phyloP scores from a whole-genome alignment of 148 eudicot genomes.

The Silene conica region DNA sequence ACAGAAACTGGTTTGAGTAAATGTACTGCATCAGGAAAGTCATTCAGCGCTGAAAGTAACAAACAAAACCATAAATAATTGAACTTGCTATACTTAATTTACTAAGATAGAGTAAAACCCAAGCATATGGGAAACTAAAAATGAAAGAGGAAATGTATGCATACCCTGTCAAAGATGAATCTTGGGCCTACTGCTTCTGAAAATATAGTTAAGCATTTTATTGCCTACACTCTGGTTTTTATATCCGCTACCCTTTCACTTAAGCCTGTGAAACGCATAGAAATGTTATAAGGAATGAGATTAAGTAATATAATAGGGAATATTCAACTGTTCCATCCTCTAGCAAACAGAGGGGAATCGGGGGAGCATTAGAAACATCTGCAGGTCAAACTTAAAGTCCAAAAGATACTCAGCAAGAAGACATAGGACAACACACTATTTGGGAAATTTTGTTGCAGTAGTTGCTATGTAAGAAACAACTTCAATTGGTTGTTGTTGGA shows the following conservation, averaged over 20 bases:
- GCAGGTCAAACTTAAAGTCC: neutral
- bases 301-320: neutral
- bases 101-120: neutral
- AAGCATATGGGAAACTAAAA: neutral
- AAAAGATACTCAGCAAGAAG: slow-evolving; percentile 54
- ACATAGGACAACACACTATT: slow-evolving; percentile 96
- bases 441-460: slow-evolving; percentile 76
- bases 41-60: slow-evolving; percentile 28
- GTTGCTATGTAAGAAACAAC: slow-evolving; percentile 71
- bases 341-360: neutral
- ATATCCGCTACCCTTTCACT: slow-evolving; percentile 98
- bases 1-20: slow-evolving; percentile 70
- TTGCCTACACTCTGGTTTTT: slow-evolving; percentile 86
- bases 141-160: slow-evolving; percentile 14
- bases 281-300: neutral
- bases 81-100: too few relatives aligned
- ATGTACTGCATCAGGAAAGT: slow-evolving; percentile 74
- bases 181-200: slow-evolving; percentile 96
- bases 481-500: slow-evolving; percentile 95
- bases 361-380: neutral
- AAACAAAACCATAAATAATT: too few relatives aligned
- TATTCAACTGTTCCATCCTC: neutral
- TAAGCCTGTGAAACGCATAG: slow-evolving; percentile 43
- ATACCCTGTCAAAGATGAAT: slow-evolving; percentile 89
- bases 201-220: slow-evolving; percentile 87